A percentile compares a stretch with the other conserved stretches of the same genome.
These are phyloP conservation scores for Fibroporia radiculosa DNA, from an alignment of 768 basidiomycete genomes.

Conservation along the genomic window DNA sequence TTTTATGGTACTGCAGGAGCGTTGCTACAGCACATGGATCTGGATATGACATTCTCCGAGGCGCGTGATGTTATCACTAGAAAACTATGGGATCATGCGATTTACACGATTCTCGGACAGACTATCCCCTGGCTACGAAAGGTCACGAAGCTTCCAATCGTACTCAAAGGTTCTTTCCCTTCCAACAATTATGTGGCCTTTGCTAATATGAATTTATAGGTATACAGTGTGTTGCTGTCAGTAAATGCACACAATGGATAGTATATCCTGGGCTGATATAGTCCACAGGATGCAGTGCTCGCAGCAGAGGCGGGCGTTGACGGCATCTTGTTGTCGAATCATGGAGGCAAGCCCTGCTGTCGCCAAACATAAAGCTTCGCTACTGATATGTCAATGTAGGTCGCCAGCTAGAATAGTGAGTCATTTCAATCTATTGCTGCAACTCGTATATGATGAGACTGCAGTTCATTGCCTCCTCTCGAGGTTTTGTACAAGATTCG, in stretches of 20 bases:
- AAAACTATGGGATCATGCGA: not conserved
- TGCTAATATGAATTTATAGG: not conserved
- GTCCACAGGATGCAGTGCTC: constrained; percentile 68
- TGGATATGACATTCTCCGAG: constrained; percentile 73
- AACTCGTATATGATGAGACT: not conserved
- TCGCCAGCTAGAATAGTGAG: constrained; percentile 77
- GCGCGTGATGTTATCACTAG: constrained; percentile 24
- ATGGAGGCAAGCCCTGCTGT: constrained; percentile 53
- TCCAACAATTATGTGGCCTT: not conserved
- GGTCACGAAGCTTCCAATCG: constrained; percentile 63
- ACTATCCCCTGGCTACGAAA: constrained; percentile 72
- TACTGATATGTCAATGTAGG: constrained; percentile 31
- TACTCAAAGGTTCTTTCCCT: constrained; percentile 54
- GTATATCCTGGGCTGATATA: not conserved
- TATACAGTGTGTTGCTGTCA: constrained; percentile 58
- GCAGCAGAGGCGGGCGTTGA: constrained; percentile 80
- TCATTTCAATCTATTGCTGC: not conserved
- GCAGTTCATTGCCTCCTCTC: constrained; percentile 66
- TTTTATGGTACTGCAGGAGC: constrained; percentile 61
- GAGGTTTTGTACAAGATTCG: constrained; percentile 73
- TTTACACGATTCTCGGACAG: no score
- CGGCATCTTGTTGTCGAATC: constrained; percentile 85
- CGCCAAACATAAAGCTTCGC: not conserved
- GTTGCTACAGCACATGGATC: constrained; percentile 56
- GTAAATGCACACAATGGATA: constrained; percentile 10